Conservation (phyloP, 2,329 filamentous ascomycete genomes). For the Mollisia scopiformis region DNA sequence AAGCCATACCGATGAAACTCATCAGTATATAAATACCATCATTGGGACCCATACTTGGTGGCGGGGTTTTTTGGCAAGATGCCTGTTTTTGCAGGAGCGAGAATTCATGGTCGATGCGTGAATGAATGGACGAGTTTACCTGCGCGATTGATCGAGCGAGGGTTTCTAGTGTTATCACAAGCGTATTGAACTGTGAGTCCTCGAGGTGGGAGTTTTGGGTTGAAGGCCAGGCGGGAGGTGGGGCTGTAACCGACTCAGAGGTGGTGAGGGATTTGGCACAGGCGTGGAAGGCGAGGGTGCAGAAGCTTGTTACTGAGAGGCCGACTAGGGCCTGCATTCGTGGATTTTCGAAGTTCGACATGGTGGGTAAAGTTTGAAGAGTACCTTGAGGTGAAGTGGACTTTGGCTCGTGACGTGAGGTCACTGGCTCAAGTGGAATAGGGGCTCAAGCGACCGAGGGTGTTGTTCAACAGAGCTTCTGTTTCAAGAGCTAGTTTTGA, state of each 20-base stretch:
- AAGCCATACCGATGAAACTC: background rate
- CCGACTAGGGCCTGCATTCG: constrained; percentile 1
- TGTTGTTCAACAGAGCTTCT: background rate
- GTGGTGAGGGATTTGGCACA: background rate
- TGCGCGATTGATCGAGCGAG: background rate
- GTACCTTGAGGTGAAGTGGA: background rate
- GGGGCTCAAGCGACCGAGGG: background rate
- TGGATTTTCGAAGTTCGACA: background rate
- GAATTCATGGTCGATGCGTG: background rate
- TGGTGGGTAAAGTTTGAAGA: background rate
- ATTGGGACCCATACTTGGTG: background rate
- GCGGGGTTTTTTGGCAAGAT: background rate
- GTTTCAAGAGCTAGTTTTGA: background rate
- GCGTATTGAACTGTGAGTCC: background rate
- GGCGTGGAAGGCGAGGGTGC: background rate
- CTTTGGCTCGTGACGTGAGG: background rate
- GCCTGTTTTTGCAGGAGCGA: background rate
- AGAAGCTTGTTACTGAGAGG: background rate
- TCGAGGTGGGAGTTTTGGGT: background rate
- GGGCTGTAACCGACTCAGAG: too few relatives aligned
- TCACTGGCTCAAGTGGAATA: background rate
- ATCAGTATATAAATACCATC: background rate
- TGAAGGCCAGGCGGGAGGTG: background rate
- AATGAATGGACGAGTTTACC: background rate
- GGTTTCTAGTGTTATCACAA: background rate